These are phyloP conservation scores for Caryopteris hybrid DNA, from an alignment of 305 asterid genomes.

Conservation along the genomic window DNA sequence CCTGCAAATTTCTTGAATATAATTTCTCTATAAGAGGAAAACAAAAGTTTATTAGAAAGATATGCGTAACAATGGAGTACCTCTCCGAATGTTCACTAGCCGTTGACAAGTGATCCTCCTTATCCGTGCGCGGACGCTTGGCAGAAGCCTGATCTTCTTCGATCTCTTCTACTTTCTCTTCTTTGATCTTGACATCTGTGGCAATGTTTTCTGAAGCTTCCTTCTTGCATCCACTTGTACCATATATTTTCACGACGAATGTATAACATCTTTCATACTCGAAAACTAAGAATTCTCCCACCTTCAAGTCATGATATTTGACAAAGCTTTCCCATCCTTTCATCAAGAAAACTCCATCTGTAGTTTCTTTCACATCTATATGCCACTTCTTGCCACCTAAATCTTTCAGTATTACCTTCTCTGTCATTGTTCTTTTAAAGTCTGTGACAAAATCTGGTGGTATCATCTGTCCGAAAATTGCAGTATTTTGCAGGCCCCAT, in stretches of 20 bases:
- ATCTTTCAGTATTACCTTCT: slow-evolving; percentile 30
- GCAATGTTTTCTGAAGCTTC: not conserved
- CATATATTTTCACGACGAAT: slow-evolving; percentile 29
- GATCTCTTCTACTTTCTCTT: not conserved
- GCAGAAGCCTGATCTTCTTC: not conserved
- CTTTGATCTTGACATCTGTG: slow-evolving; percentile 12
- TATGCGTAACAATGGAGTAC: not conserved
- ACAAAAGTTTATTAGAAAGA: not conserved
- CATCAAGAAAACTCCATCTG: slow-evolving; percentile 20
- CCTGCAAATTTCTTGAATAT: not conserved
- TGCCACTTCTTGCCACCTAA: slow-evolving; percentile 29
- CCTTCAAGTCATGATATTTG: slow-evolving; percentile 13
- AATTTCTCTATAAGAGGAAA: not conserved
- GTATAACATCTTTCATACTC: slow-evolving; percentile 15
- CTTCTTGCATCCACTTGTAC: slow-evolving; percentile 33
- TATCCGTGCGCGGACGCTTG: not conserved
- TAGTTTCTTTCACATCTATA: slow-evolving; percentile 25
- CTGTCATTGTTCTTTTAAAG: slow-evolving; percentile 18
- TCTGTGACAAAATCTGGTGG: slow-evolving; percentile 29
- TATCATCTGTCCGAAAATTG: slow-evolving; percentile 3
- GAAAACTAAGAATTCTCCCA: slow-evolving; percentile 40
- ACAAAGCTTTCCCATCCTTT: slow-evolving; percentile 40
- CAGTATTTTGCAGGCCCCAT: too few relatives aligned
- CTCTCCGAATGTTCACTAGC: not conserved
- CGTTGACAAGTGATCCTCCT: not conserved